These are phyloP conservation scores for Boletales sp. DNA, from an alignment of 768 basidiomycete species.

Conservation along the genomic window DNA sequence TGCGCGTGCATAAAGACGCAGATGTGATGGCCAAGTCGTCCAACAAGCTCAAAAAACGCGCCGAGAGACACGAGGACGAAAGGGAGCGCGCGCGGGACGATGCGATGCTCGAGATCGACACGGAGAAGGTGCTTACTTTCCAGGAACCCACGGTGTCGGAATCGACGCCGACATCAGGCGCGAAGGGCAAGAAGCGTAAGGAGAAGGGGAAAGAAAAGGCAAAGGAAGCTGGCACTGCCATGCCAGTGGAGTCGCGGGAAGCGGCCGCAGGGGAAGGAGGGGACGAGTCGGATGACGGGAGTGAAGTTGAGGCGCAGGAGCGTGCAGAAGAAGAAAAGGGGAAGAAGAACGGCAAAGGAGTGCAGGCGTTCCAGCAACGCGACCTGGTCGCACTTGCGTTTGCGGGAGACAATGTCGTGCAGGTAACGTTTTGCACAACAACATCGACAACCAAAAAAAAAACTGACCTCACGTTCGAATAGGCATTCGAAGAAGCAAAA, in stretches of 20 bases:
- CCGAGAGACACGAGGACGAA: conserved; percentile 52
- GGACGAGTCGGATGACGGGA: conserved; percentile 54
- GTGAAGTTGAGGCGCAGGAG: conserved; percentile 73
- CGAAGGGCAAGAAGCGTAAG: conserved; percentile 11
- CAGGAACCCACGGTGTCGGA: neutral
- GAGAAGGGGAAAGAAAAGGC: conserved; percentile 11
- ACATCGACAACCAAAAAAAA: no score
- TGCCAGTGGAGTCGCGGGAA: no score
- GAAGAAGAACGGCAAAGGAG: conserved; percentile 38
- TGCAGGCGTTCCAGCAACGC: conserved; percentile 81
- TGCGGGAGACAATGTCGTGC: conserved; percentile 94
- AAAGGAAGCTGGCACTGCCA: no score
- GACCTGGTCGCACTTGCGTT: conserved; percentile 94
- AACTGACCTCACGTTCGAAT: no score
- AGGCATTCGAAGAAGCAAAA: conserved; percentile 89
- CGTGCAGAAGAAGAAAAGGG: conserved; percentile 42
- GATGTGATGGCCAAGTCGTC: conserved; percentile 59
- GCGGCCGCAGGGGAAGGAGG: no score
- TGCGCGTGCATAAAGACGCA: conserved; percentile 67
- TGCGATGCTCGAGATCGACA: conserved; percentile 72
- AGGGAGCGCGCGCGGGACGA: conserved; percentile 66
- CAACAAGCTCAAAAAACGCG: conserved; percentile 68
- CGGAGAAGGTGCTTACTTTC: conserved; percentile 13
- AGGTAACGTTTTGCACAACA: conserved; percentile 40
- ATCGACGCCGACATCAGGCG: no score